Percentiles rank a stretch among this genome's conserved stretches.
These are phyloP conservation scores for Clarireedia sp. DNA, from an alignment of 2,329 filamentous ascomycete species.

Conservation along the genomic window DNA sequence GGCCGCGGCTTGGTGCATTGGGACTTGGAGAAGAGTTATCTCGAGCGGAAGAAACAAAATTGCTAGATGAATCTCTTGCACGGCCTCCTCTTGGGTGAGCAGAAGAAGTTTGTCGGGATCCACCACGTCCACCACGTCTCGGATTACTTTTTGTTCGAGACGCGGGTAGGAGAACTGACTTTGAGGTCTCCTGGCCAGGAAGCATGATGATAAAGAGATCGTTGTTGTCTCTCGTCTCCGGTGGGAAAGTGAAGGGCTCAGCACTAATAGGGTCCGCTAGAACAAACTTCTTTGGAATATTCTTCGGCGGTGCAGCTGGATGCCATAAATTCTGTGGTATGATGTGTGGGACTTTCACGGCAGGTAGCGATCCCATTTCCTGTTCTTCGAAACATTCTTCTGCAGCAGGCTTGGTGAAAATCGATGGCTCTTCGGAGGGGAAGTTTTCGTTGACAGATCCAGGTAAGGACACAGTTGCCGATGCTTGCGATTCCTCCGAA, in stretches of 20 bases:
- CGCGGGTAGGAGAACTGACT: slow-evolving; percentile 32
- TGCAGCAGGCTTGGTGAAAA: slow-evolving; percentile 60
- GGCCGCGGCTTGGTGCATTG: slow-evolving; percentile 18
- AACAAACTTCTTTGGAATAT: slow-evolving; percentile 44
- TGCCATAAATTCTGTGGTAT: slow-evolving; percentile 57
- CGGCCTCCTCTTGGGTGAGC: slow-evolving; percentile 25
- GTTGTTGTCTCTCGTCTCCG: slow-evolving; percentile 32
- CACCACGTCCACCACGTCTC: slow-evolving; percentile 23
- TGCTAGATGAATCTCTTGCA: slow-evolving; percentile 22
- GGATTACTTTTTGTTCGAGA: slow-evolving; percentile 28
- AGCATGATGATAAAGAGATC: slow-evolving; percentile 37
- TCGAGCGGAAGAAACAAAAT: slow-evolving; percentile 19
- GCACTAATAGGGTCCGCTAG: slow-evolving; percentile 39
- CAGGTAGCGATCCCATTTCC: slow-evolving; percentile 70
- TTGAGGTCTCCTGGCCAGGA: slow-evolving; percentile 38
- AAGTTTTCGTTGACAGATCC: slow-evolving; percentile 15
- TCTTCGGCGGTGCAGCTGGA: slow-evolving; percentile 46
- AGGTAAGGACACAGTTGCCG: slow-evolving; percentile 66
- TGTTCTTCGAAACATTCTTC: slow-evolving; percentile 77
- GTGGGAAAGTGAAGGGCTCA: slow-evolving; percentile 35
- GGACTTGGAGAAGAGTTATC: slow-evolving; percentile 21
- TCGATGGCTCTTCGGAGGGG: slow-evolving; percentile 36
- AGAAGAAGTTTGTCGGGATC: slow-evolving; percentile 21
- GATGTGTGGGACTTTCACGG: slow-evolving; percentile 57
- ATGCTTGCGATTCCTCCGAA: slow-evolving; percentile 32